These are phyloP conservation scores for Tilletia indica DNA, from an alignment of 1,284 basidiomycete species.

Conservation along the genomic window DNA sequence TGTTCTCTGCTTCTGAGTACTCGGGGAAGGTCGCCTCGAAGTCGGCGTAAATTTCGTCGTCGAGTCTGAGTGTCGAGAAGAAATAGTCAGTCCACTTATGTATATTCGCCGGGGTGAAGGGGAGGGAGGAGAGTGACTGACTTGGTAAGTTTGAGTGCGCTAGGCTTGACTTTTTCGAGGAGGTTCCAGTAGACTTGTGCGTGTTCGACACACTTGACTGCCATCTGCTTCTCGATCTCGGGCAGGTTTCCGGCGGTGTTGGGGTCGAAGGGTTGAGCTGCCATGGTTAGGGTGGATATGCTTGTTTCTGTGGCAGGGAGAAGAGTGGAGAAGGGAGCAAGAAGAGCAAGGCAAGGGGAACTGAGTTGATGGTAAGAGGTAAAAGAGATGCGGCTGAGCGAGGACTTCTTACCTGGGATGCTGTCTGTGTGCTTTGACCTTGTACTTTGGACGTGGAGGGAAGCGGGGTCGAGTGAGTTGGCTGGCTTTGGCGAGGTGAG, in stretches of 20 bases:
- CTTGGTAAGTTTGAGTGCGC: constrained; percentile 77
- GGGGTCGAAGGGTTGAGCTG: constrained; percentile 38
- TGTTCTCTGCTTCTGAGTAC: constrained; percentile 66
- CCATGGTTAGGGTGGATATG: not conserved
- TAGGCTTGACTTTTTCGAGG: constrained; percentile 76
- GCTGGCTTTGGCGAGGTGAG: not conserved
- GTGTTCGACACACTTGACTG: constrained; percentile 81
- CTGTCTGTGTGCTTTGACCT: no score
- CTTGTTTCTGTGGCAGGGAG: no score
- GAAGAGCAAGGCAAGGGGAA: not conserved
- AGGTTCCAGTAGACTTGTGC: constrained; percentile 93
- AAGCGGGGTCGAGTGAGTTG: not conserved
- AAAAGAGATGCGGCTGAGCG: no score
- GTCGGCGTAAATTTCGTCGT: constrained; percentile 86
- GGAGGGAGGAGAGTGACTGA: constrained; percentile 51
- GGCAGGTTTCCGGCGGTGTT: constrained; percentile 71
- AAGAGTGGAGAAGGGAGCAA: no score
- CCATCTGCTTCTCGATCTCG: constrained; percentile 94
- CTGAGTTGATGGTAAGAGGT: not conserved
- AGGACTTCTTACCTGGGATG: no score
- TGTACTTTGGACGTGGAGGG: no score
- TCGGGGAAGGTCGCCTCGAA: constrained; percentile 80
- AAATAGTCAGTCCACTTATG: not conserved
- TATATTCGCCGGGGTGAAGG: constrained; percentile 9
- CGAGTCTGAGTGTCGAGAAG: constrained; percentile 54